A percentile compares a stretch with the other conserved stretches of the same genome.
phyloP scores from a whole-genome alignment of 192 early-diverging fungal species.

The Coemansia umbellata region DNA sequence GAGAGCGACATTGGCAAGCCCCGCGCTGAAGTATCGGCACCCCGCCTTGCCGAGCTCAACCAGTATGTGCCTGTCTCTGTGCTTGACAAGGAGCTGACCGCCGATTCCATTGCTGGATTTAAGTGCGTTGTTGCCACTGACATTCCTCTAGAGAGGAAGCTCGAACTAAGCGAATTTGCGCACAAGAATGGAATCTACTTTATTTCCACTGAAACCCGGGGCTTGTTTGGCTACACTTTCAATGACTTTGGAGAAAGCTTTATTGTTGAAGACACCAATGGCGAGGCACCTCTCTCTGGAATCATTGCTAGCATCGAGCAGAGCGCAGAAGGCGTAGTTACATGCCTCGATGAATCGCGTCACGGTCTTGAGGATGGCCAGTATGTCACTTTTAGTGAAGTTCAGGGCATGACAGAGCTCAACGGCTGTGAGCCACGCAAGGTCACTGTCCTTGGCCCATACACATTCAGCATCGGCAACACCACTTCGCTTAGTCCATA shows the following conservation, averaged over 20 bases:
- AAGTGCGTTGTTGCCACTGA: slow-evolving; percentile 88
- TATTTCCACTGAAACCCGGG: slow-evolving; percentile 83
- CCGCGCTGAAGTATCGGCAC: slow-evolving; percentile 68
- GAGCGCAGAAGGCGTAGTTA: slow-evolving; percentile 81
- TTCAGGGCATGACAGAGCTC: slow-evolving; percentile 88
- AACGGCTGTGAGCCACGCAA: slow-evolving; percentile 76
- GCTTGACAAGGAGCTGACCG: slow-evolving; percentile 70
- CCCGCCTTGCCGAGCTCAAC: slow-evolving; percentile 92
- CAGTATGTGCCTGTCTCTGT: slow-evolving; percentile 93
- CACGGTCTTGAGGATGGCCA: slow-evolving; percentile 99
- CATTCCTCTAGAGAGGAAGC: slow-evolving; percentile 66
- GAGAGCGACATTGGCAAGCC: slow-evolving; percentile 82
- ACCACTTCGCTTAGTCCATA: slow-evolving; percentile 73
- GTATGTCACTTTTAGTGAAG: slow-evolving; percentile 88
- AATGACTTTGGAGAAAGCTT: slow-evolving; percentile 96
- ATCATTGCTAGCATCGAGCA: slow-evolving; percentile 84
- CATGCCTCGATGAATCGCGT: slow-evolving; percentile 92
- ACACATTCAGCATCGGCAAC: slow-evolving; percentile 96
- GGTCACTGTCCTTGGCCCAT: slow-evolving; percentile 87
- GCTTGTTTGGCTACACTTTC: slow-evolving; percentile 91
- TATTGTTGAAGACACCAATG: slow-evolving; percentile 79
- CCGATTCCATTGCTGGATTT: slow-evolving; percentile 58
- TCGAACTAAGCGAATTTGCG: slow-evolving; percentile 82
- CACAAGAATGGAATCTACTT: slow-evolving; percentile 72
- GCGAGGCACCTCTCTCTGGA: slow-evolving; percentile 87